A percentile compares a stretch with the other conserved stretches of the same genome.
phyloP scores from a whole-genome alignment of 495 filamentous ascomycete genomes.

The Xylaria cubensis region DNA sequence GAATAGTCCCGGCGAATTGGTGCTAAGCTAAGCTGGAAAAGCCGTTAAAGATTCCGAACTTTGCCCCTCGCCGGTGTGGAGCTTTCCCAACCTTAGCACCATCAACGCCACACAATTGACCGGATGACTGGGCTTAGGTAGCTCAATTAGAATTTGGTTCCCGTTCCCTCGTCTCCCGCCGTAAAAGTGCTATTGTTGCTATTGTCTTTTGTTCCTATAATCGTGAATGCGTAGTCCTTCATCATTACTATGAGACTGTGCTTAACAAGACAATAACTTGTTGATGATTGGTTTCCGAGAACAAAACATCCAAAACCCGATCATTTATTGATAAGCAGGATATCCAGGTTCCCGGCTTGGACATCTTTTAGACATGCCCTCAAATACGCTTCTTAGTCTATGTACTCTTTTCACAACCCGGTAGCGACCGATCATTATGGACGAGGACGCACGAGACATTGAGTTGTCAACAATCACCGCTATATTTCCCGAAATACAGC shows the following conservation, averaged over 20 bases:
- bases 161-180: neutral
- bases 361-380: slow-evolving; percentile 32
- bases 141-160: neutral
- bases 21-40: neutral
- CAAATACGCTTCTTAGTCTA: slow-evolving; percentile 21
- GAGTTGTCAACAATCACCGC: slow-evolving; percentile 85
- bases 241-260: no score
- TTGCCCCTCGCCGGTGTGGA: slow-evolving; percentile 1
- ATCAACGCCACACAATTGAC: slow-evolving; percentile 8
- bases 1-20: neutral
- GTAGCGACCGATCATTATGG: slow-evolving; percentile 41
- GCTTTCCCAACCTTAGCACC: neutral
- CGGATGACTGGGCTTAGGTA: slow-evolving; percentile 21
- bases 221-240: no score
- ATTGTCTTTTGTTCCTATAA: neutral
- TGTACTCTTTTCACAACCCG: slow-evolving; percentile 31
- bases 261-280: no score
- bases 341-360: neutral
- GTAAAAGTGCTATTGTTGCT: neutral
- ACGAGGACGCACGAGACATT: slow-evolving; percentile 71
- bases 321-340: neutral
- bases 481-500: slow-evolving; percentile 85
- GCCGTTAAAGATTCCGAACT: neutral
- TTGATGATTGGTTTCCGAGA: neutral
- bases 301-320: neutral